Evolutionary conservation across 2,329 filamentous ascomycete species (phyloP), one percentile per base, ranked within the genome.

Genomic region (Colletotrichum caudatum): DNA sequence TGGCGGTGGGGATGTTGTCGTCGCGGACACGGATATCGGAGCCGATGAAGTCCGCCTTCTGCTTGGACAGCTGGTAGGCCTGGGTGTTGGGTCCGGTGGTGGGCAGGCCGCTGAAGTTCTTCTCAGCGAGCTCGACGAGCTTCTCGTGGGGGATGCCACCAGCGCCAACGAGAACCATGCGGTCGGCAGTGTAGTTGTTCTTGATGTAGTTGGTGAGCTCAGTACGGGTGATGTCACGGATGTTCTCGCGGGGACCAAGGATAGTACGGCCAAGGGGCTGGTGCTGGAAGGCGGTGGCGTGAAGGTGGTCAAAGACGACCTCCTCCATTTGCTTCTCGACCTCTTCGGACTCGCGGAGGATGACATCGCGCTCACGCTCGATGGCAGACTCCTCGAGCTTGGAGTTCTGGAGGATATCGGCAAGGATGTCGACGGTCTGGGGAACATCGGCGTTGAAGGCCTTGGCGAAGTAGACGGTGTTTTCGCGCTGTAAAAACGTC

Each of bases 301-400:
- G 96, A 72, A 99, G 89, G 86, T 99, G 96, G 86, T 99, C 96
- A 80, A 99, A 99, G 73, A 99, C 97, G 77, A 99, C 96, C 87
- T 99, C 96, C 88, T 99, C 97, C 71, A 98, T 88, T 88, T 98
- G 95, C 91, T 99, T 99, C 90, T 99, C 96, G 77, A 99, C 97
- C 89, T 99, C 96, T 87, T 99, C 96, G 79, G 97, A 96, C 86
- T 99, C 96, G 80, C 96, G 93, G 79, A 99, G 91, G 82, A 99
- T 99, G 81, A 99, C 97, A 86, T 98, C 95, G 82, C 96, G 93
- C 89, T 99, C 96, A 77, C 97, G 93, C 89, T 99, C 95, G 81
- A 96, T 98, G 79, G 96, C 95, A 70, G 89, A 87, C 80, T 91
- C 87, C 86, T 99, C 96, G 82, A 99, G 94, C 88, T 97, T 98